These are phyloP conservation scores for Lactarius evosmus DNA, from an alignment of 768 basidiomycete genomes.

Conservation along the genomic window DNA sequence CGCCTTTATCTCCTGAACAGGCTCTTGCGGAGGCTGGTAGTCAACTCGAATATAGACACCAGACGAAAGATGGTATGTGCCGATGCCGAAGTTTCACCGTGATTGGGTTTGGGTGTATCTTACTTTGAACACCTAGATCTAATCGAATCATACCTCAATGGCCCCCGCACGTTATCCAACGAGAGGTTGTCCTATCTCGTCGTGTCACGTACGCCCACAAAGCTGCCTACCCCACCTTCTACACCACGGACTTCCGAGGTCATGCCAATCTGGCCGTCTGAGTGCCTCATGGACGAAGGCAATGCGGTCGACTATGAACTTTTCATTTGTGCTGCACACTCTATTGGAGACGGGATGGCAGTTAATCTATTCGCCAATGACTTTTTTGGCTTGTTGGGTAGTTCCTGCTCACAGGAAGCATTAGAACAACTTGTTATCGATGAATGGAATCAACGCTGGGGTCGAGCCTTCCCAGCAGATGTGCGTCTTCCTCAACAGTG, in stretches of 20 bases:
- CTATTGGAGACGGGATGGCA: conserved; percentile 85
- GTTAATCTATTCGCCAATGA: conserved; percentile 80
- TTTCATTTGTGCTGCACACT: conserved; percentile 75
- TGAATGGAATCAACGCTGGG: conserved; percentile 38
- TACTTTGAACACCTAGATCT: conserved; percentile 41
- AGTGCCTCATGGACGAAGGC: conserved; percentile 23
- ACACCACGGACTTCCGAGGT: conserved; percentile 31
- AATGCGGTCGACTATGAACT: conserved; percentile 49
- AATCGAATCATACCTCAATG: conserved; percentile 72
- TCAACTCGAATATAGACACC: conserved; percentile 48
- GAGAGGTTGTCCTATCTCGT: conserved; percentile 64
- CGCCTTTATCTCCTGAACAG: conserved; percentile 42
- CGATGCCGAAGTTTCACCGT: conserved; percentile 4
- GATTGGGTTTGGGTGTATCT: neutral
- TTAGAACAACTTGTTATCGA: conserved; percentile 33
- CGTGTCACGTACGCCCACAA: conserved; percentile 37
- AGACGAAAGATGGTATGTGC: conserved; percentile 54
- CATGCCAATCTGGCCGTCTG: conserved; percentile 20
- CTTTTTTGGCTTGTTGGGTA: conserved; percentile 62
- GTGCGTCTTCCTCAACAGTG: conserved; percentile 10
- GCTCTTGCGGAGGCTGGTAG: conserved; percentile 48
- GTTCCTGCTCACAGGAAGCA: conserved; percentile 32
- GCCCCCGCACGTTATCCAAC: conserved; percentile 67
- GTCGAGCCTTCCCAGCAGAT: conserved; percentile 18
- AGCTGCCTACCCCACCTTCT: conserved; percentile 36